Percentiles rank a stretch among this genome's conserved stretches.
Conservation (phyloP, 176 grass and related monocot genomes). For the Metroxylon sagu region DNA sequence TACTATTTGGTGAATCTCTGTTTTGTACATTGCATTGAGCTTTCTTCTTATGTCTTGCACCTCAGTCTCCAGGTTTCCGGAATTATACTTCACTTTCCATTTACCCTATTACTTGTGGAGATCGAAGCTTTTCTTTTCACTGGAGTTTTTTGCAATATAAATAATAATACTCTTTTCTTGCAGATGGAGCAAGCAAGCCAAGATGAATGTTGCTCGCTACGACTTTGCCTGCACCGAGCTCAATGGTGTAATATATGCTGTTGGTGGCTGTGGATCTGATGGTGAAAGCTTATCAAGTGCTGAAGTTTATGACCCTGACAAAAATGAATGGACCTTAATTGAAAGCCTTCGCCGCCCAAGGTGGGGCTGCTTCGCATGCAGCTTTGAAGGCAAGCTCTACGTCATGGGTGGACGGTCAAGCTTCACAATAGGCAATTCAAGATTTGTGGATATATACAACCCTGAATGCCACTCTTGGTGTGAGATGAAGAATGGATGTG, state of each 20-base stretch:
- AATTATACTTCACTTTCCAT: too few species aligned
- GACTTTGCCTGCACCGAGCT: constrained; percentile 58
- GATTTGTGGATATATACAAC: constrained; percentile 41
- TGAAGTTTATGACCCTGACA: constrained; percentile 49
- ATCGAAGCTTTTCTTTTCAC: too few species aligned
- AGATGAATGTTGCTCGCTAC: constrained; percentile 52
- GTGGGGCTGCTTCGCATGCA: constrained; percentile 52
- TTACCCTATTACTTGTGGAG: too few species aligned
- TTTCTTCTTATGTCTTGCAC: too few species aligned
- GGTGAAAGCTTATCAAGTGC: constrained; percentile 43
- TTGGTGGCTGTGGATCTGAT: constrained; percentile 39
- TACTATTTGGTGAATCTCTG: too few species aligned
- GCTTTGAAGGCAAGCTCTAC: constrained; percentile 32
- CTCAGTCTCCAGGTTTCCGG: too few species aligned
- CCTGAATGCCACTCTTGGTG: constrained; percentile 24
- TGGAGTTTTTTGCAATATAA: too few species aligned
- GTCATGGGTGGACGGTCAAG: constrained; percentile 73
- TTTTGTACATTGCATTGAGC: too few species aligned
- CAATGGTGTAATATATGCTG: constrained; percentile 48
- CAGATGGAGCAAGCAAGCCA: constrained; percentile 59
- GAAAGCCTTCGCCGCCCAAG: constrained; percentile 48
- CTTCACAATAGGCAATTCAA: constrained; percentile 70
- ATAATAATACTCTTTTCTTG: neutral
- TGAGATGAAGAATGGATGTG: constrained; percentile 65
- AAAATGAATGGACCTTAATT: constrained; percentile 42